Base-by-base conservation (phyloP, 1,284 basidiomycete genomes). In the Vanrija sp. region DNA sequence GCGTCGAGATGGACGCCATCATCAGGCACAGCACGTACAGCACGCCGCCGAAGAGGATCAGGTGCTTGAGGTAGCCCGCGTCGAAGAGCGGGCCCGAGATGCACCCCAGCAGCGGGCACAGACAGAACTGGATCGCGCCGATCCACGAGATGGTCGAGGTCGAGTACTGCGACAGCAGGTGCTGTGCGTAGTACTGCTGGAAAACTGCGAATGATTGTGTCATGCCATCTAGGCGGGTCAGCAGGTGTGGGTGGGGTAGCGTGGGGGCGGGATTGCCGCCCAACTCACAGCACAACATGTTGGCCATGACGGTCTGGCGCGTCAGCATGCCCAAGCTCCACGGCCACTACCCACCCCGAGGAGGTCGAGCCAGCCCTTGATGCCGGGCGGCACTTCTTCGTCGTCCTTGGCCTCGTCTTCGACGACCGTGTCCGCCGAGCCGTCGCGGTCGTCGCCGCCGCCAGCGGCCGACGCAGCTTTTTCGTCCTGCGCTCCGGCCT, bases 121-220 rank as follows among this genome's bases (percentile, higher is more conserved):
- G 80, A 55, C 75, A 82, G 79, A 60, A 81, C 71, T 88, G 85
- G 53, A 86, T 76, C 0, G 86, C 86, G 3, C 86, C 86, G 55
- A 88, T 87, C 87, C 86, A 88, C 16, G 86, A 81, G 43, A 72
- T 68, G 10, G 61, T 54, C 44, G 69, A 66, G 2, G 66, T 46
- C 0, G 61, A 42, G 23, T 48, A 34, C 25, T 34, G 18, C 3
- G 51, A 45, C 21, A 69, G 61, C 8, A 57, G 48, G 38, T 64
- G 46, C 1, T 47, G 42, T 12, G 54, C 29, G 61, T 71, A 65
- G 59, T 70, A 68, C 25, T 60, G 49, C 54, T 72, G 67, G 55
- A 70, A 72, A 5, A 68, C 65, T 19, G 68, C 70, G 44, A 58
- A 61, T 12, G 64, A 63, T 49, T 69, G 68, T 12, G 66, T 71